These are phyloP conservation scores for Xylaria flabelliformis DNA, from an alignment of 495 filamentous ascomycete species.

Conservation along the genomic window DNA sequence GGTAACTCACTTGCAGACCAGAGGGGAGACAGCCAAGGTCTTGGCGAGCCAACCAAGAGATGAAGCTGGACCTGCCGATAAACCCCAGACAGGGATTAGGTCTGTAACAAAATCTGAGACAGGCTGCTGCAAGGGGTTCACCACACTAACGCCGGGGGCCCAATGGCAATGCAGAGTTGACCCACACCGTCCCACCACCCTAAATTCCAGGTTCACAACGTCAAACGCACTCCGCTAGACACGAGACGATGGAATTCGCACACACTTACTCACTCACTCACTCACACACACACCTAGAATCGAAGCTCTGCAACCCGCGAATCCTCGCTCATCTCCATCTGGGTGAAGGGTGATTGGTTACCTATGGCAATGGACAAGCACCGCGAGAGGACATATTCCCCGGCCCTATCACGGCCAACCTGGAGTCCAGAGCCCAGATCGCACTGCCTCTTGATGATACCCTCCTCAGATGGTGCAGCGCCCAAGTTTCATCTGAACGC, in stretches of 20 bases:
- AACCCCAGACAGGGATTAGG: constrained; percentile 30
- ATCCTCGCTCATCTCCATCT: constrained; percentile 4
- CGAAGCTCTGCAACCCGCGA: background rate
- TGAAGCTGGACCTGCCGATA: constrained; percentile 16
- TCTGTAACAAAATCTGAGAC: constrained; percentile 32
- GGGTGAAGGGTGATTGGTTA: too few relatives aligned
- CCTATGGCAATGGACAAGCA: too few relatives aligned
- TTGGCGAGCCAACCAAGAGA: constrained; percentile 12
- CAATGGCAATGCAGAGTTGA: constrained; percentile 13
- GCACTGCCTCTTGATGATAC: constrained; percentile 33
- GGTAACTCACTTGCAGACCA: background rate
- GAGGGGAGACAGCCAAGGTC: constrained; percentile 6
- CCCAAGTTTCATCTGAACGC: constrained; percentile 40
- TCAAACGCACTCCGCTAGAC: constrained; percentile 26
- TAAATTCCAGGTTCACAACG: constrained; percentile 31
- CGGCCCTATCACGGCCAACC: constrained; percentile 20
- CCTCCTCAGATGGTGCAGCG: constrained; percentile 32
- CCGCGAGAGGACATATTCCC: background rate
- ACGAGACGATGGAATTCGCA: constrained; percentile 15
- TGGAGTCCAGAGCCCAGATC: constrained; percentile 10
- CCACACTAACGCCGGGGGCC: constrained; percentile 2
- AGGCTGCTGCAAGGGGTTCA: constrained; percentile 30
- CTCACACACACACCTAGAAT: background rate
- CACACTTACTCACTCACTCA: background rate
- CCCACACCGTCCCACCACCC: constrained; percentile 16